Base-by-base conservation (phyloP, 129 eudicot species). In the Artemisia tridentata region DNA sequence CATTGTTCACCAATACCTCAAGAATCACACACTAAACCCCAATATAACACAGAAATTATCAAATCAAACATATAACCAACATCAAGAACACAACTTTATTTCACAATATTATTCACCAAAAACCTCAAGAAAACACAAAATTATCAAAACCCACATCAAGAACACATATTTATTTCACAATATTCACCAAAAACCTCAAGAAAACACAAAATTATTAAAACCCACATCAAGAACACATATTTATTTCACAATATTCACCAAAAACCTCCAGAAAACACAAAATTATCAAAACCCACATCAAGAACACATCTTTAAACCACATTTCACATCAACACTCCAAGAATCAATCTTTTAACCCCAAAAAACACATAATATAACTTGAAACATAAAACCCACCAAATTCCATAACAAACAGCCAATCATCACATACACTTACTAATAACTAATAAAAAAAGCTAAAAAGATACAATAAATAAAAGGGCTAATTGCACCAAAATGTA, bases 331-430 rank as follows among this genome's bases (percentile, higher is more conserved):
- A 51, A 68, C 16, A 47, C 49, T 31, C 50, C 8, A 69, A 11
- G 17, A 71, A 71, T 19, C 56, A 43, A 51, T 49, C 45, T 14
- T 18, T 48, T 20, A 52, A 27, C 15, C 5, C 21, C 15, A 1
- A 9, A 49, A 59, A 31, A 76, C 18, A 6, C 75, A 60, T 13
- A 62, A 25, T 0, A 69, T 71, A 68, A 14, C 41, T 72, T 58
- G 7, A 74, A 65, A 47, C 13, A 68, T 11, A 25, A 75, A n/a
- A n/a, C n/a, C n/a, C n/a, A n/a, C n/a, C n/a, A n/a, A n/a, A 76
- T 81, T 13, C 61, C 72, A 55, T 51, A n/a, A 45, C 16, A 67
- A 45, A 29, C 63, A 45, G 57, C 3, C 10, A 43, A 65, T 10
- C 18, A 43, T 11, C 18, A 43, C 45, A 64, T 19, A 21, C 19